Evolutionary conservation across 2,329 filamentous ascomycete species (phyloP).

Genomic region (Mollisiaceae sp.): DNA sequence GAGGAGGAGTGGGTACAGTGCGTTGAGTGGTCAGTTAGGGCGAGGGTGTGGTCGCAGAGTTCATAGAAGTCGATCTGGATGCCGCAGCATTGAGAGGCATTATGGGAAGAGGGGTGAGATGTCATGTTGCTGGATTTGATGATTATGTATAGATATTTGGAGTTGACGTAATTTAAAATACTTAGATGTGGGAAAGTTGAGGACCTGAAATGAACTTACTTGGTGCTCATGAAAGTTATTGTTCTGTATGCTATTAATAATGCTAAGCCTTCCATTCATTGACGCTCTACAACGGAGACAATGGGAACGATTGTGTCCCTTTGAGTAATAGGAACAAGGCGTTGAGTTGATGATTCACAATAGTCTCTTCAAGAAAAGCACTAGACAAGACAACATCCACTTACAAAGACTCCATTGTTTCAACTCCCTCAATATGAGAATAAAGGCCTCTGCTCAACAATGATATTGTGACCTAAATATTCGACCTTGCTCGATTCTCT

Average conservation of each 20-base stretch:
- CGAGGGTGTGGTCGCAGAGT: conserved; percentile 5
- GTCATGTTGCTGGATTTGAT: background rate
- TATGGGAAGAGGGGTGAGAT: background rate
- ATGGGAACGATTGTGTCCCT: background rate
- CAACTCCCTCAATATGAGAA: background rate
- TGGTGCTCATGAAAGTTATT: background rate
- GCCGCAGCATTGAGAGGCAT: conserved; percentile 11
- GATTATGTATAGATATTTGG: background rate
- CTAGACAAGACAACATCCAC: no score
- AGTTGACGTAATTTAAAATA: background rate
- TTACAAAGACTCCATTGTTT: background rate
- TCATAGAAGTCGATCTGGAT: conserved; percentile 1
- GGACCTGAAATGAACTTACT: background rate
- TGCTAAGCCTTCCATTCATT: background rate
- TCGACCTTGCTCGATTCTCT: background rate
- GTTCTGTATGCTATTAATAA: background rate
- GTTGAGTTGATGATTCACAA: background rate
- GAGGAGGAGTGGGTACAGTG: background rate
- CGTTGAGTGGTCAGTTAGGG: background rate
- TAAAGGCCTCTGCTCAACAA: background rate
- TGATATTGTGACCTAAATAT: background rate
- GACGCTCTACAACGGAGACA: background rate
- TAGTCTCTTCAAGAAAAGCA: background rate
- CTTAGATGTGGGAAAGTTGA: background rate
- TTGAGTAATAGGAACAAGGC: background rate